Evolutionary conservation across 2,329 filamentous ascomycete genomes (phyloP).

Genomic region (Magnaporthales sp.): DNA sequence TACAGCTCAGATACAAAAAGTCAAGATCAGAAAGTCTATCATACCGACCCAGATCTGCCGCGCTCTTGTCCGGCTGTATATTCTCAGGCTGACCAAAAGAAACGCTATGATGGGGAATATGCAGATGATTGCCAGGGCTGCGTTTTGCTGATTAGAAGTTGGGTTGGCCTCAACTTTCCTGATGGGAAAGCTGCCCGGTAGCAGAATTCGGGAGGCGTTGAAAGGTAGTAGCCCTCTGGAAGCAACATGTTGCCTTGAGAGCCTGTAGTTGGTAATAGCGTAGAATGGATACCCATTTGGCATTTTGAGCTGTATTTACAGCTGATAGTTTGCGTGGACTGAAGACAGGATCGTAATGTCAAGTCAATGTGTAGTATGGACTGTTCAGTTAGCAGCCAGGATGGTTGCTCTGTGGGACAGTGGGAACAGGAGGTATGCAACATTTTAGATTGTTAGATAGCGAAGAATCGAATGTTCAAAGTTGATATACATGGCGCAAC

Average conservation of each 20-base stretch:
- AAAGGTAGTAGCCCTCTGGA: not conserved
- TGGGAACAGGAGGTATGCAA: no score
- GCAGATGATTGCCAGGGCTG: not conserved
- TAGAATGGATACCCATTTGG: not conserved
- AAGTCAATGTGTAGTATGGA: not conserved
- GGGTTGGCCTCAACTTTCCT: not conserved
- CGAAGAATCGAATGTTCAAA: not conserved
- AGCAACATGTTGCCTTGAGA: not conserved
- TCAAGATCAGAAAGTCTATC: not conserved
- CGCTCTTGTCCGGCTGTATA: not conserved
- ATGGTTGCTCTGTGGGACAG: not conserved
- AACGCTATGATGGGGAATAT: not conserved
- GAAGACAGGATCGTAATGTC: not conserved
- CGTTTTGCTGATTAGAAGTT: not conserved
- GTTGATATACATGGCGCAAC: not conserved
- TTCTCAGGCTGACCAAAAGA: not conserved
- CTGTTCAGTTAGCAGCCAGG: not conserved
- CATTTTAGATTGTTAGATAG: not conserved
- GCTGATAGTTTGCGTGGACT: no score
- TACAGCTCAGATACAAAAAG: not conserved
- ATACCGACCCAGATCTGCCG: conserved; percentile 2
- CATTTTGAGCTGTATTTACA: not conserved
- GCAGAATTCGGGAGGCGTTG: not conserved
- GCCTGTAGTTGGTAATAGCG: not conserved
- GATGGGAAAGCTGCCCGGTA: not conserved